Base-by-base conservation (phyloP, 2,329 filamentous ascomycete genomes). In the Botryosphaeria dothidea region DNA sequence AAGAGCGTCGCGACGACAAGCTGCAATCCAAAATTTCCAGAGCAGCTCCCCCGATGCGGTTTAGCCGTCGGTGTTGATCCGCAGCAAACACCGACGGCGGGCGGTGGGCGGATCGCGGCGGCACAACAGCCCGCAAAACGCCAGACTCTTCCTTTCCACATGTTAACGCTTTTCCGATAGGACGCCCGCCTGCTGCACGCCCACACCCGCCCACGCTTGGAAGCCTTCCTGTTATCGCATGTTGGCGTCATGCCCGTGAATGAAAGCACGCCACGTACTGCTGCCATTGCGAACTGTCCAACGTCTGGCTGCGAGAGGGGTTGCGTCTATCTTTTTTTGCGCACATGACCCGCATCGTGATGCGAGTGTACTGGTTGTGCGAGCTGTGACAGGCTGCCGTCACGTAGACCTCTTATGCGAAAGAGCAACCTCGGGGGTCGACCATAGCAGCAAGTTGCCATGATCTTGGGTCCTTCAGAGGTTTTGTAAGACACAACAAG, bases 11-110 rank as follows among this genome's bases (percentile, higher is more conserved):
- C 34, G 34, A 25, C 29, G 17, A 31, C 25, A 17, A 31, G 41
- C 38, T 34, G 27, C 27, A 31, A 46, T 65, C 63, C 45, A 65
- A 65, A 65, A 65, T 65, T 65, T 65, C 54, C 36, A 45, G 56
- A 46, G 38, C 52, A 58, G 62, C 62, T 65, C 23, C 27, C 49
- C 48, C 34, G 25, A 64, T 57, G 25, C 15, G 54, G 52, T 31
- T 43, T 60, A 60, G 63, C 54, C 38, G 54, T 60, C 63, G 63
- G 63, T 19, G 63, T 60, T 60, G 21, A 15, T 25, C 45, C 17
- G 63, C 25, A 25, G 52, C 51, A 52, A 52, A 43, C 52, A 41
- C 63, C 63, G 63, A 54, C 45, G 1, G 46, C 54, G 36, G 23
- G 31, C 36, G 21, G 54, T 27, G 5, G 17, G 51, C 54, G 54